phyloP scores from a whole-genome alignment of 176 grass and related monocot species.

The Paspalum vaginatum region DNA sequence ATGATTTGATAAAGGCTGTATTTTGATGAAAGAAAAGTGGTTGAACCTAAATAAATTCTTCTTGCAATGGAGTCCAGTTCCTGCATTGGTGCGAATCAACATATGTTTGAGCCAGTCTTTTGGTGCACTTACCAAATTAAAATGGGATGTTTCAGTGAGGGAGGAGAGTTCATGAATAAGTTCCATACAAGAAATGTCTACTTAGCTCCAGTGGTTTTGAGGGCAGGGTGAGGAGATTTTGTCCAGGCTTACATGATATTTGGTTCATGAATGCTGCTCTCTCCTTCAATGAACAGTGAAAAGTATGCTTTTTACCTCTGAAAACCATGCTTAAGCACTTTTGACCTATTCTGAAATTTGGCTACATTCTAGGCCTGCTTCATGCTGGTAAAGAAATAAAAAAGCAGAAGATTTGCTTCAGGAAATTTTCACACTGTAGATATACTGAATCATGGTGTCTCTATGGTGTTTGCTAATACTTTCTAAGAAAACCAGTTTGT shows the following conservation, averaged over 20 bases:
- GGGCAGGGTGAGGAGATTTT: constrained; percentile 3
- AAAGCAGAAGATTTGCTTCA: not conserved
- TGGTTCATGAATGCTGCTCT: constrained; percentile 21
- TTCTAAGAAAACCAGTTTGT: not conserved
- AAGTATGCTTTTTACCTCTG: not conserved
- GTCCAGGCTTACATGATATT: constrained; percentile 10
- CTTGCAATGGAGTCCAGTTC: constrained; percentile 44
- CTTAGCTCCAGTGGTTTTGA: not conserved
- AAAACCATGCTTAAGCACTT: no score
- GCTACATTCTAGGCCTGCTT: not conserved
- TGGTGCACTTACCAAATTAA: constrained; percentile 44
- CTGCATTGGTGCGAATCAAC: constrained; percentile 13
- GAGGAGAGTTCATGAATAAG: constrained; percentile 50
- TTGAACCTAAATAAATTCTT: constrained; percentile 61
- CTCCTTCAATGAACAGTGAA: not conserved
- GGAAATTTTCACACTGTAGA: not conserved
- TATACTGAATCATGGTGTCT: not conserved
- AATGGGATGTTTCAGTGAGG: constrained; percentile 50
- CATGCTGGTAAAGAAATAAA: not conserved
- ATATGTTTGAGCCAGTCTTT: constrained; percentile 49
- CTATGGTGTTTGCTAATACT: not conserved
- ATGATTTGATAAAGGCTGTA: constrained; percentile 60
- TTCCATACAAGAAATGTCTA: constrained; percentile 37
- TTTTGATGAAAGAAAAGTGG: constrained; percentile 56
- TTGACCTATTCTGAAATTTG: no score